Conservation (phyloP, 257 asterid species). For the Solanum virginianum region DNA sequence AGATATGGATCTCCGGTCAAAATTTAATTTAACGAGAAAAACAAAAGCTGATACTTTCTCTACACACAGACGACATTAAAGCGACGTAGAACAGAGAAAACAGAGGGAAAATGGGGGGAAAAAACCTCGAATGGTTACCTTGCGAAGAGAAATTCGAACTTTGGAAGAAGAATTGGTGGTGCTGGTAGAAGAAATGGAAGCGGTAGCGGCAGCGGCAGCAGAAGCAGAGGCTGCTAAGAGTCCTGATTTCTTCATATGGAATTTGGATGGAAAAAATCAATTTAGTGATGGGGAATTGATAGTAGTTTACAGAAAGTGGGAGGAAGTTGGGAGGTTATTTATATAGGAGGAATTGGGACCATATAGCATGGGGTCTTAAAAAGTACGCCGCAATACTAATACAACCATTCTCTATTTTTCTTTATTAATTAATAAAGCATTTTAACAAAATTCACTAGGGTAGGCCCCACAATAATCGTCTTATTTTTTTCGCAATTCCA, state of each 20-base stretch:
- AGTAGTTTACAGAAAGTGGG: background rate
- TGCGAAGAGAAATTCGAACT: slow-evolving; percentile 13
- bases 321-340: background rate
- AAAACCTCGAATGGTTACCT: slow-evolving; percentile 11
- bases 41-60: background rate
- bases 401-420: background rate
- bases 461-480: no score
- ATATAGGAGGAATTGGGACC: background rate
- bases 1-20: background rate
- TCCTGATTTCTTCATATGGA: slow-evolving; percentile 49
- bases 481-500: no score
- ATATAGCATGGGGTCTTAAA: background rate
- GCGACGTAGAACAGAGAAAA: background rate
- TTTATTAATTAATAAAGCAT: background rate
- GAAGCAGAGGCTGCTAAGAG: slow-evolving; percentile 31
- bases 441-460: no score
- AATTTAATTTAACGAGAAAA: background rate
- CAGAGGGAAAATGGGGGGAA: background rate
- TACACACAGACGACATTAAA: background rate
- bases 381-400: background rate
- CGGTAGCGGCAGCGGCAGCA: slow-evolving; percentile 48
- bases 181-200: slow-evolving; percentile 41
- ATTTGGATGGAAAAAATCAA: background rate
- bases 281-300: background rate
- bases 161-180: slow-evolving; percentile 21